Base-by-base conservation (phyloP, 441 rosid genomes). In the Manihot esculenta region DNA sequence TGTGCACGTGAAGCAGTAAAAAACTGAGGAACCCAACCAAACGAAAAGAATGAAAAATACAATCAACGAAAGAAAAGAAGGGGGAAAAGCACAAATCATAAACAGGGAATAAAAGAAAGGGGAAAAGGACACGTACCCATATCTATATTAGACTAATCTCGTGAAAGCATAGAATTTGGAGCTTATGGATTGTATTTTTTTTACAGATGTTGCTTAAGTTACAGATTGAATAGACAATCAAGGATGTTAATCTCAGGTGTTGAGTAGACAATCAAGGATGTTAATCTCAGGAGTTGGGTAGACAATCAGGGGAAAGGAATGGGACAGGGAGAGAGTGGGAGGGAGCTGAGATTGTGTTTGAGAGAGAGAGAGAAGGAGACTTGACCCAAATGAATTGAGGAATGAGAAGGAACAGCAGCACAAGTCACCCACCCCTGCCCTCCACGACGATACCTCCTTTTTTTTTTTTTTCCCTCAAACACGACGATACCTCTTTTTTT, bases 61-160 rank as follows among this genome's bases (percentile, higher is more conserved):
- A 68, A 61, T 20, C 57, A 35, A 74, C 3, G 14, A 57, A 54
- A 65, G 33, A 33, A 2, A 47, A 70, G 8, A 9, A 8, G 14
- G 20, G 47, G 26, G 14, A 35, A 23, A 49, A 48, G n/a, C 14
- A 30, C 1, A 70, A 41, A 35, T 5, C 23, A 41, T 30, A 62
- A 70, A 14, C 18, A 13, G 33, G 41, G 7, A 61, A 42, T 26
- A 12, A 42, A 64, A 17, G 14, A 49, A 33, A 27, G 35, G 8
- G 35, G 30, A 11, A 62, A 51, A 17, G 15, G 41, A 62, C 5
- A 38, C 58, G 13, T 51, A 66, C 72, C 72, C 71, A 68, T 72
- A 74, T 63, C 69, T 63, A 27, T 62, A 51, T 64, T 18, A 15
- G 33, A 66, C 0, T 5, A n/a, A 33, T 44, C 23, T 30, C 49